A percentile compares a stretch with the other conserved stretches of the same genome.
These are phyloP conservation scores for Dryadomyces quercivorus DNA, from an alignment of 2,329 filamentous ascomycete species.

Conservation along the genomic window DNA sequence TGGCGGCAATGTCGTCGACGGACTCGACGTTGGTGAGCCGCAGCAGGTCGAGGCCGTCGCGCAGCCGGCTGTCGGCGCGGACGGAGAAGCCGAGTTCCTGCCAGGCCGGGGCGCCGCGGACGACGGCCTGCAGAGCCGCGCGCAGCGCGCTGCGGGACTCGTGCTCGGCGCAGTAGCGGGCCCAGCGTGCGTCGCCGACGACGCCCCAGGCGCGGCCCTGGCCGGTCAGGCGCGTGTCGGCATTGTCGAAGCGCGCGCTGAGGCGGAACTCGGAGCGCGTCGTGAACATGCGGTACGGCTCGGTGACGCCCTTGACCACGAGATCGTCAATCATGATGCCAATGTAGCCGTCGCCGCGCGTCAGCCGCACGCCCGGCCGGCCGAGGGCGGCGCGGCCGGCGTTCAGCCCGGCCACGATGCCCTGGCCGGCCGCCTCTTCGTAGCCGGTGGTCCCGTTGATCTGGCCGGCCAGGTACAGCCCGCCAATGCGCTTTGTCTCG, in stretches of 20 bases:
- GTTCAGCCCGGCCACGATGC: slow-evolving; percentile 85
- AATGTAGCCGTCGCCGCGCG: slow-evolving; percentile 84
- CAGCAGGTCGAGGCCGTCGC: slow-evolving; percentile 70
- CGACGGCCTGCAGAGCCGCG: slow-evolving; percentile 32
- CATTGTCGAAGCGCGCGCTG: slow-evolving; percentile 85
- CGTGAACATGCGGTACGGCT: slow-evolving; percentile 98
- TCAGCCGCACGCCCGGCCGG: slow-evolving; percentile 54
- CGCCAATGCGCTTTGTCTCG: slow-evolving; percentile 83
- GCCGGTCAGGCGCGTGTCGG: slow-evolving; percentile 72
- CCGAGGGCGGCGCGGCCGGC: slow-evolving; percentile 68
- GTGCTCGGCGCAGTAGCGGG: slow-evolving; percentile 50
- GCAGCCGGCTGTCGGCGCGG: slow-evolving; percentile 29
- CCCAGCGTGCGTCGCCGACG: slow-evolving; percentile 70
- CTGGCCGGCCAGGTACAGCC: slow-evolving; percentile 86
- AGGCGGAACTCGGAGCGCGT: slow-evolving; percentile 91
- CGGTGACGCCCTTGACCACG: slow-evolving; percentile 89
- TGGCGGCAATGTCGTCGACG: slow-evolving; percentile 39
- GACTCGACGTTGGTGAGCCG: slow-evolving; percentile 45
- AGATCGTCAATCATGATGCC: slow-evolving; percentile 98
- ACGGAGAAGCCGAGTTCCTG: slow-evolving; percentile 22
- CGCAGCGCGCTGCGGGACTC: slow-evolving; percentile 57
- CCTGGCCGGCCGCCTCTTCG: slow-evolving; percentile 92
- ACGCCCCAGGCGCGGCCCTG: slow-evolving; percentile 67
- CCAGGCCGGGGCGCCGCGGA: slow-evolving; percentile 8
- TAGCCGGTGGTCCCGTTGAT: slow-evolving; percentile 98